Percentiles rank a stretch among this genome's conserved stretches.
phyloP scores from a whole-genome alignment of 768 basidiomycete genomes.

The Lentinula sp. region DNA sequence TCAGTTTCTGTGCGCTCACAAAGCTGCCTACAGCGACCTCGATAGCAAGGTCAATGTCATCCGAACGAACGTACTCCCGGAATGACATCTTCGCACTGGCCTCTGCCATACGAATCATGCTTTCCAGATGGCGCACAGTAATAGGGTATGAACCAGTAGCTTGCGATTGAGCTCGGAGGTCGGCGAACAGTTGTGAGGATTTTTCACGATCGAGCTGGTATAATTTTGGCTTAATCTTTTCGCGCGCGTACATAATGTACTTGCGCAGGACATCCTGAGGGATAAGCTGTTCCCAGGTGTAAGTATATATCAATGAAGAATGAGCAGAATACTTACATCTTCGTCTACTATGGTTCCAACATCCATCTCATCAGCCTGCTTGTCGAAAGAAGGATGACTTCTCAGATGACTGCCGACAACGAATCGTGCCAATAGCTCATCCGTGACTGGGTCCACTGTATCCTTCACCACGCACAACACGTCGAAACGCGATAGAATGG shows the following conservation, averaged over 20 bases:
- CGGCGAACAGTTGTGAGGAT: constrained; percentile 87
- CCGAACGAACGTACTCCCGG: constrained; percentile 89
- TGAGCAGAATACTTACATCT: constrained; percentile 56
- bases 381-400: constrained; percentile 90
- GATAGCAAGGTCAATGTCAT: constrained; percentile 97
- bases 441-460: constrained; percentile 92
- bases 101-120: constrained; percentile 99
- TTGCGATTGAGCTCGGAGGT: constrained; percentile 91
- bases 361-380: constrained; percentile 84
- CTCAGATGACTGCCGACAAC: constrained; percentile 97
- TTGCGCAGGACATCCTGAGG: constrained; percentile 94
- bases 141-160: constrained; percentile 99
- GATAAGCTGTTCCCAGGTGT: constrained; percentile 59
- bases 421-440: constrained; percentile 93
- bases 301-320: neutral
- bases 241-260: constrained; percentile 98
- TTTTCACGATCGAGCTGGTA: constrained; percentile 96
- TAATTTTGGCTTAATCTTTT: constrained; percentile 87
- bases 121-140: constrained; percentile 95
- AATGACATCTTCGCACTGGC: constrained; percentile 98
- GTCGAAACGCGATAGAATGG: constrained; percentile 96
- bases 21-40: constrained; percentile 94
- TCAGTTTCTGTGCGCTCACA: constrained; percentile 95
- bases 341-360: constrained; percentile 86
- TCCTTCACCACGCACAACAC: constrained; percentile 98